Conservation (phyloP, 176 grass and related monocot genomes). For the Eleusine coracana region DNA sequence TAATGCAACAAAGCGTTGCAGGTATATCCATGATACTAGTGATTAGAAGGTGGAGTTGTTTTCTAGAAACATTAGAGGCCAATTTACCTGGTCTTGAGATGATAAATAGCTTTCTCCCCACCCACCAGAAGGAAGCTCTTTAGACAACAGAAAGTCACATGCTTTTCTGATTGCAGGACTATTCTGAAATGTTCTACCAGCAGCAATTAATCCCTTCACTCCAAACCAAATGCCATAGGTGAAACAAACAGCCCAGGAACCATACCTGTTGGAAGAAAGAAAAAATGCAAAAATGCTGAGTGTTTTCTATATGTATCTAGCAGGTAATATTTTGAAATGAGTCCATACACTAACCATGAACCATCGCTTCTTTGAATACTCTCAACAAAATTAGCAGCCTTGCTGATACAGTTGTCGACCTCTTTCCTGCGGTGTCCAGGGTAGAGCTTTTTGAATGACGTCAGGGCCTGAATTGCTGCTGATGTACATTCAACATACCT, state of each 20-base stretch:
- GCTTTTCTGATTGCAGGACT: slow-evolving; percentile 74
- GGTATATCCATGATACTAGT: background rate
- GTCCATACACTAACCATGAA: slow-evolving; percentile 74
- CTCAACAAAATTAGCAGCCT: slow-evolving; percentile 70
- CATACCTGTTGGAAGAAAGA: slow-evolving; percentile 68
- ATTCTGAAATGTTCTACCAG: slow-evolving; percentile 75
- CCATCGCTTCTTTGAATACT: slow-evolving; percentile 73
- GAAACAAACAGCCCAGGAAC: slow-evolving; percentile 97
- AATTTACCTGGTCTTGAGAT: slow-evolving; percentile 82
- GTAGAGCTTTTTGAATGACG: slow-evolving; percentile 86
- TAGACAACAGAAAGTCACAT: slow-evolving; percentile 85
- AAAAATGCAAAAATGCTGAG: background rate
- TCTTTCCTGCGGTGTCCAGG: slow-evolving; percentile 76
- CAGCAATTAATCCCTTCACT: slow-evolving; percentile 71
- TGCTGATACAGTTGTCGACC: slow-evolving; percentile 74
- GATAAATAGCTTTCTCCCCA: slow-evolving; percentile 99
- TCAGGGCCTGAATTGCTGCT: slow-evolving; percentile 85
- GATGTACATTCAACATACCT: slow-evolving; percentile 99
- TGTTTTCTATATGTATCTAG: slow-evolving; percentile 1
- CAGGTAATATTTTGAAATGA: background rate
- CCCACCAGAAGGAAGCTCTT: slow-evolving; percentile 82
- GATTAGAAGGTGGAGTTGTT: background rate
- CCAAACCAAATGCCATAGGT: slow-evolving; percentile 95
- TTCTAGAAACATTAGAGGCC: slow-evolving; percentile 13
- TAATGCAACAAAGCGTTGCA: slow-evolving; percentile 2